phyloP scores from a whole-genome alignment of 352 stramenopile species.

The Aphanomyces invadans region DNA sequence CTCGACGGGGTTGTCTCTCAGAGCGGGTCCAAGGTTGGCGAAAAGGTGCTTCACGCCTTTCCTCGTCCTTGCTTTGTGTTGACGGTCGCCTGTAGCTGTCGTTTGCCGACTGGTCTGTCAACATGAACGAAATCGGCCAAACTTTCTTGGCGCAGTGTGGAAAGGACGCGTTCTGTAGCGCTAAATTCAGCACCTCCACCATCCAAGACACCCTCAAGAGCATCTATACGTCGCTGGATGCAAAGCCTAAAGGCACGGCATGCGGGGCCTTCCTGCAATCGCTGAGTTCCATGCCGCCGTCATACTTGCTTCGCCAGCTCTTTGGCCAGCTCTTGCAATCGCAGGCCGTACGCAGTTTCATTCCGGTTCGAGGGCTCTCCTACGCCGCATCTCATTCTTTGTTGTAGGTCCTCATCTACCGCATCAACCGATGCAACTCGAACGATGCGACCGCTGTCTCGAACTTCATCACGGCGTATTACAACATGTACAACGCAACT shows the following conservation, averaged over 20 bases:
- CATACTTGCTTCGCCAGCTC: conserved; percentile 19
- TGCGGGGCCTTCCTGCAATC: conserved; percentile 25
- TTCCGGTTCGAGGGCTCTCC: conserved; percentile 23
- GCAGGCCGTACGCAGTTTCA: conserved; percentile 27
- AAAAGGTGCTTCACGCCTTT: conserved; percentile 36
- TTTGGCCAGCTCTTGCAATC: conserved; percentile 30
- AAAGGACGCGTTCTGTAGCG: background rate
- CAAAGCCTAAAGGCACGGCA: conserved; percentile 26
- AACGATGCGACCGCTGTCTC: conserved; percentile 26
- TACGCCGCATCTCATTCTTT: background rate
- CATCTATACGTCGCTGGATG: conserved; percentile 29
- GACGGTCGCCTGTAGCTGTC: conserved; percentile 7
- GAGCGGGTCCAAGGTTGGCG: conserved; percentile 28
- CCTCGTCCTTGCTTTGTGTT: background rate
- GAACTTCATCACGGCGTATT: conserved; percentile 13
- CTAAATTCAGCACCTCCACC: background rate
- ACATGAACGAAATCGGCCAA: conserved; percentile 18
- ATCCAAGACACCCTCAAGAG: conserved; percentile 25
- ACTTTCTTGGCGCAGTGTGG: conserved; percentile 5
- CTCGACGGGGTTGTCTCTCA: conserved; percentile 38
- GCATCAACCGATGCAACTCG: conserved; percentile 31
- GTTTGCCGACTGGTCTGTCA: conserved; percentile 17
- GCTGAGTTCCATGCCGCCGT: conserved; percentile 1
- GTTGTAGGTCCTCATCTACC: conserved; percentile 29
- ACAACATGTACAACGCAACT: background rate